Evolutionary conservation across 2,329 filamentous ascomycete species (phyloP).

Genomic region (Colletotrichum orbiculare): DNA sequence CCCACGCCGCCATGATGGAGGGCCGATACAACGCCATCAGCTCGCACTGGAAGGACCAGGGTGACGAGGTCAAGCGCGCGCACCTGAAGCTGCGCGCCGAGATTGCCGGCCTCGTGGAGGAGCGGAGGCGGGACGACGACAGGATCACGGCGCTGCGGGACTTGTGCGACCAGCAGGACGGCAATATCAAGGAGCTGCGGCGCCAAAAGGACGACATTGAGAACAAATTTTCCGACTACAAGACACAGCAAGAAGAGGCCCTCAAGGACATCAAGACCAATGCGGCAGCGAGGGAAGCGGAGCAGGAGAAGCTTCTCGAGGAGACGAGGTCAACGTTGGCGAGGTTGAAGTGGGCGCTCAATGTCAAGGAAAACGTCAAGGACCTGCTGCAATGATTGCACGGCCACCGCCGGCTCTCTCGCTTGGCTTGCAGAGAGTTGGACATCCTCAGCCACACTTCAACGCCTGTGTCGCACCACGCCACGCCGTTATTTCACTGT

Average conservation of each 20-base stretch:
- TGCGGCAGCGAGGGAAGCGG: slow-evolving; percentile 67
- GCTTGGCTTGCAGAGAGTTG: neutral
- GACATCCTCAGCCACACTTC: neutral
- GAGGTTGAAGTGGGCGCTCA: slow-evolving; percentile 79
- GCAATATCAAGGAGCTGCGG: slow-evolving; percentile 70
- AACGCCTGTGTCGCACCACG: too few species aligned
- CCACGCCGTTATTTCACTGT: too few species aligned
- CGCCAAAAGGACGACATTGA: slow-evolving; percentile 72
- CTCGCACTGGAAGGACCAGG: slow-evolving; percentile 74
- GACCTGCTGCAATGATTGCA: slow-evolving; percentile 58
- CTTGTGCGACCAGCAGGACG: slow-evolving; percentile 78
- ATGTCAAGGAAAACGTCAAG: slow-evolving; percentile 70
- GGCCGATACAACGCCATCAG: slow-evolving; percentile 76
- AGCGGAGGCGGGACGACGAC: slow-evolving; percentile 69
- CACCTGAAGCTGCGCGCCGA: slow-evolving; percentile 62
- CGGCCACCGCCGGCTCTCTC: neutral
- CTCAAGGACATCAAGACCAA: slow-evolving; percentile 69
- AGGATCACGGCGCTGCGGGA: slow-evolving; percentile 73
- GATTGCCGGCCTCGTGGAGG: slow-evolving; percentile 64
- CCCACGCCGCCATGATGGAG: slow-evolving; percentile 74
- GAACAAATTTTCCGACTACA: slow-evolving; percentile 72
- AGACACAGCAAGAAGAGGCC: slow-evolving; percentile 69
- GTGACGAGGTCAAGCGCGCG: slow-evolving; percentile 67
- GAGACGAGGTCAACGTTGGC: slow-evolving; percentile 70
- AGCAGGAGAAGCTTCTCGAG: slow-evolving; percentile 69